These are phyloP conservation scores for Aeminium ludgeri DNA, from an alignment of 495 filamentous ascomycete species.

Conservation along the genomic window DNA sequence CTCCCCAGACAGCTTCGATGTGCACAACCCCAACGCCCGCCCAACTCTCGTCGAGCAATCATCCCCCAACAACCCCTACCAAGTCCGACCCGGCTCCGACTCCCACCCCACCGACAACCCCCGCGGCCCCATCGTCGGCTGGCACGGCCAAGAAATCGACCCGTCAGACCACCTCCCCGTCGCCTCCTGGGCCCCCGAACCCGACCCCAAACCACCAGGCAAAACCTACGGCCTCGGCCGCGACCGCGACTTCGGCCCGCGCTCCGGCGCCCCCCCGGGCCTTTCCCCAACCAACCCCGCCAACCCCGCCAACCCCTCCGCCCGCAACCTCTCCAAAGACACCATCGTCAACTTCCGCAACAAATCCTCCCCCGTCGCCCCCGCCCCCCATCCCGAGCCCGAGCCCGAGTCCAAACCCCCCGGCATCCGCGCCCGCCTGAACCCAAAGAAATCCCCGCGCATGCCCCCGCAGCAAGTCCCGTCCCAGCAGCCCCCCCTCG, in stretches of 20 bases:
- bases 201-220: conserved; percentile 34
- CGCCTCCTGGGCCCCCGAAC: conserved; percentile 85
- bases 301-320: neutral
- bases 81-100: neutral
- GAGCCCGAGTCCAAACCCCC: too few relatives aligned
- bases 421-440: too few relatives aligned
- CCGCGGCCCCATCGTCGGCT: conserved; percentile 44
- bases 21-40: conserved; percentile 41
- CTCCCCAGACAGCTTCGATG: conserved; percentile 74
- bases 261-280: neutral
- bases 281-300: neutral
- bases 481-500: neutral
- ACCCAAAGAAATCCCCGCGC: too few relatives aligned
- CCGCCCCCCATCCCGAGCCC: neutral
- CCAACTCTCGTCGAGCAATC: conserved; percentile 1
- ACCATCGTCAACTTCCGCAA: conserved; percentile 12
- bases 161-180: conserved; percentile 85
- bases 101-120: neutral
- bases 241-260: conserved; percentile 14
- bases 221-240: conserved; percentile 14
- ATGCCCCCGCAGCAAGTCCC: too few relatives aligned
- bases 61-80: conserved; percentile 7
- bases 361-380: neutral
- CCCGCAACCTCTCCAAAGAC: conserved; percentile 5
- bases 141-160: conserved; percentile 76